A percentile compares a stretch with the other conserved stretches of the same genome.
phyloP scores from a whole-genome alignment of 2,329 filamentous ascomycete genomes.

The Xylaria sp. region DNA sequence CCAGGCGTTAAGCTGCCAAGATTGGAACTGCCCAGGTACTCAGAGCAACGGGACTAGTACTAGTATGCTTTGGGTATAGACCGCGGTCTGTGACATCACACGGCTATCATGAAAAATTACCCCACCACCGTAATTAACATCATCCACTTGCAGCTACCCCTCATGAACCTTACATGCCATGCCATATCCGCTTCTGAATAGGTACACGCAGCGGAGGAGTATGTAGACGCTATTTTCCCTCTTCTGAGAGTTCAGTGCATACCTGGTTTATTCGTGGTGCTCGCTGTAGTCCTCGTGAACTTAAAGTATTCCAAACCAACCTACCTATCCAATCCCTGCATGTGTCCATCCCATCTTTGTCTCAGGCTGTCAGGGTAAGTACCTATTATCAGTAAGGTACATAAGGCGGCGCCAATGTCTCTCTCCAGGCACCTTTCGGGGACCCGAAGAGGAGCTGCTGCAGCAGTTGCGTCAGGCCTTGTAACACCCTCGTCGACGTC shows the following conservation, averaged over 20 bases:
- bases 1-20: background rate
- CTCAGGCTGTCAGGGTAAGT: no score
- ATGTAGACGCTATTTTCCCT: background rate
- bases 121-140: background rate
- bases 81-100: background rate
- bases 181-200: background rate
- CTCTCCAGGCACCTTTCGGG: slow-evolving; percentile 20
- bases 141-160: background rate
- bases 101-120: background rate
- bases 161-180: background rate
- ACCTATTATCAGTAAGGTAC: no score
- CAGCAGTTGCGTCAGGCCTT: slow-evolving; percentile 22
- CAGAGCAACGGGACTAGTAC: background rate
- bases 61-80: background rate
- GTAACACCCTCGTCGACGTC: slow-evolving; percentile 14
- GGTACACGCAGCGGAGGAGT: background rate
- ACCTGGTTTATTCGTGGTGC: background rate
- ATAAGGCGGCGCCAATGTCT: slow-evolving; percentile 15
- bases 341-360: no score
- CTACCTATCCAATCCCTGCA: no score
- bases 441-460: slow-evolving; percentile 21
- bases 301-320: no score
- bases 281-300: no score
- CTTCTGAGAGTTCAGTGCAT: no score
- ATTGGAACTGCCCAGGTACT: background rate